A percentile compares a stretch with the other conserved stretches of the same genome.
These are phyloP conservation scores for Hamigera avellanea DNA, from an alignment of 495 filamentous ascomycete genomes.

Conservation along the genomic window DNA sequence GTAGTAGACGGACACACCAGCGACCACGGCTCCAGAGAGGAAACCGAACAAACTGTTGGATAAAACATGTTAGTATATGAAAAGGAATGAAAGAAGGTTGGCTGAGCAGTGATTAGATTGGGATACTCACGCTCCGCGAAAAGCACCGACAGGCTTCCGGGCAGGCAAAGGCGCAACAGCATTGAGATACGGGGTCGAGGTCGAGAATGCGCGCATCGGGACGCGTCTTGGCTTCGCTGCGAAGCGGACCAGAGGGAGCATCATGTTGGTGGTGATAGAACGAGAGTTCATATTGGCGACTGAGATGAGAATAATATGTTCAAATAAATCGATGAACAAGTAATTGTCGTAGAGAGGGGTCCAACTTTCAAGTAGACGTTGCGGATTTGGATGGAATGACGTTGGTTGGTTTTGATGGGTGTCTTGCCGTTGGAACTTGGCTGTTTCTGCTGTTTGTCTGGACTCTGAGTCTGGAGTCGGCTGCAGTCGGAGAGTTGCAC, in stretches of 20 bases:
- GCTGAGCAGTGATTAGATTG: not conserved
- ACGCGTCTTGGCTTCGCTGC: conserved; percentile 12
- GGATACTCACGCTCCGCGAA: conserved; percentile 74
- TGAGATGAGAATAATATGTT: not conserved
- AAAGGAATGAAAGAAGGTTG: not conserved
- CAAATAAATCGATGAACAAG: not conserved
- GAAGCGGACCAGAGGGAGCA: conserved; percentile 9
- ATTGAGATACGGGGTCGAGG: conserved; percentile 20
- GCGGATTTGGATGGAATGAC: not conserved
- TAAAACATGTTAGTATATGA: conserved; percentile 3
- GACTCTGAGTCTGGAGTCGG: no score
- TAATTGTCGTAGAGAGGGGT: not conserved
- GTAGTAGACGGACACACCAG: conserved; percentile 75
- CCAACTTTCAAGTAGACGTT: no score
- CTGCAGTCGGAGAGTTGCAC: no score
- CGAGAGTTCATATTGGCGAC: not conserved
- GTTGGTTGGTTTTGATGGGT: no score
- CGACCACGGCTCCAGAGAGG: conserved; percentile 70
- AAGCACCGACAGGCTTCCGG: conserved; percentile 78
- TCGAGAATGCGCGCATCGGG: conserved; percentile 20
- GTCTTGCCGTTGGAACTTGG: no score
- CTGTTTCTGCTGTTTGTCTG: no score
- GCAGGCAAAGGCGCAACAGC: conserved; percentile 43
- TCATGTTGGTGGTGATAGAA: not conserved
- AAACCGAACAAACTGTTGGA: conserved; percentile 74